phyloP scores from a whole-genome alignment of 2,329 filamentous ascomycete genomes.

The Grosmannia serpens region DNA sequence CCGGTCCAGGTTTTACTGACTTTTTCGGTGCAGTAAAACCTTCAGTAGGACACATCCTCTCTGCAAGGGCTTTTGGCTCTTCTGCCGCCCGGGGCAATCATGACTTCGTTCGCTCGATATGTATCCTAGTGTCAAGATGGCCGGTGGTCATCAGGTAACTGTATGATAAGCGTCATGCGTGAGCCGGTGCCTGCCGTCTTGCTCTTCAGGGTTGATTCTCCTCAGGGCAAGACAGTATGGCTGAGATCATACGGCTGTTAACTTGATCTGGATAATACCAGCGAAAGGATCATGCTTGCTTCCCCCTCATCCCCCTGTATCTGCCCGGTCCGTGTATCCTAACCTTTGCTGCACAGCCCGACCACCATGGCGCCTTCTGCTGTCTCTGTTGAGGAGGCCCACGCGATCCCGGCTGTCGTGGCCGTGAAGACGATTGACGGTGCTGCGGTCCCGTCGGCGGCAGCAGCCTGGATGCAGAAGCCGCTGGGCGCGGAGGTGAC shows the following conservation, averaged over 20 bases:
- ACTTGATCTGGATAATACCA: slow-evolving; percentile 30
- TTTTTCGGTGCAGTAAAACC: background rate
- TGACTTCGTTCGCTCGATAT: slow-evolving; percentile 5
- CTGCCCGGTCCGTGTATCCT: slow-evolving; percentile 9
- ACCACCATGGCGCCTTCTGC: slow-evolving; percentile 67
- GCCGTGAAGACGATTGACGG: slow-evolving; percentile 29
- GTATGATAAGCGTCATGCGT: slow-evolving; percentile 13
- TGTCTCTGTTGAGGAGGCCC: slow-evolving; percentile 14
- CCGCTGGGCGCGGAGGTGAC: slow-evolving; percentile 16
- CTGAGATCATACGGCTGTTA: slow-evolving; percentile 27
- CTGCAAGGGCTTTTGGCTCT: background rate
- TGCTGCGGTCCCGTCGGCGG: slow-evolving; percentile 22
- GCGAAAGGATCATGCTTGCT: slow-evolving; percentile 99
- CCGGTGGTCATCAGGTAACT: slow-evolving; percentile 11
- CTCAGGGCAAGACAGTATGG: slow-evolving; percentile 10
- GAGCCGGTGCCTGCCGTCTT: slow-evolving; percentile 11
- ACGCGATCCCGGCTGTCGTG: background rate
- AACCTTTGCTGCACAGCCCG: slow-evolving; percentile 15
- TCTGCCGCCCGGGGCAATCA: background rate
- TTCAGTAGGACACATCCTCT: background rate
- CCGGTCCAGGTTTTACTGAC: background rate
- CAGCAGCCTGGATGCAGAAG: slow-evolving; percentile 27
- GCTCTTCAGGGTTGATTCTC: background rate
- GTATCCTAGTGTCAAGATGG: slow-evolving; percentile 10
- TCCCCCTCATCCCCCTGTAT: slow-evolving; percentile 28